A percentile compares a stretch with the other conserved stretches of the same genome.
These are phyloP conservation scores for Diversispora eburnea DNA, from an alignment of 192 early-diverging fungal species.

Conservation along the genomic window DNA sequence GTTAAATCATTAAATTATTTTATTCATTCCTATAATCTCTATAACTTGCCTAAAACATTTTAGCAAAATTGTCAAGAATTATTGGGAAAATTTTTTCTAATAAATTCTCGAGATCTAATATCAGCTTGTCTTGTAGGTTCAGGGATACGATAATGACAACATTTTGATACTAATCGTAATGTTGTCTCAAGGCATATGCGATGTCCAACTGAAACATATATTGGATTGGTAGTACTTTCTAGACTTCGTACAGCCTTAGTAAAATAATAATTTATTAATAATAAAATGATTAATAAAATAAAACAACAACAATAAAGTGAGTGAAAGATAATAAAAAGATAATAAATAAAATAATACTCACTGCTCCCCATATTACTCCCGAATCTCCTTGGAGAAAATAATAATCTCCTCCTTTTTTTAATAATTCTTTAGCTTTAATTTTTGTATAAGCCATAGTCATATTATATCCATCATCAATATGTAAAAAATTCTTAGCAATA, in stretches of 20 bases:
- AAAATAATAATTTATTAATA: background rate
- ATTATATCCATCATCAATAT: slow-evolving; percentile 59
- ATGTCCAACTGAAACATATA: slow-evolving; percentile 88
- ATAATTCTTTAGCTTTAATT: slow-evolving; percentile 34
- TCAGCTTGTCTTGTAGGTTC: slow-evolving; percentile 94
- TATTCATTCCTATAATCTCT: too few relatives aligned
- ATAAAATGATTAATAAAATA: slow-evolving; percentile 1
- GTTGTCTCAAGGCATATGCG: slow-evolving; percentile 66
- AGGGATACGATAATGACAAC: slow-evolving; percentile 68
- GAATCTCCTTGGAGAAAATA: slow-evolving; percentile 43
- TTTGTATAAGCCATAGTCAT: slow-evolving; percentile 56
- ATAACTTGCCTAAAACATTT: too few relatives aligned
- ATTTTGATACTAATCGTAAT: slow-evolving; percentile 59
- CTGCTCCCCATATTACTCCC: slow-evolving; percentile 47
- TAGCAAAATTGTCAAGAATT: too few relatives aligned
- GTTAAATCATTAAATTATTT: too few relatives aligned
- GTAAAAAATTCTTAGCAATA: slow-evolving; percentile 86
- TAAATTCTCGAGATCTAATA: slow-evolving; percentile 51
- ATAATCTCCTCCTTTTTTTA: slow-evolving; percentile 40
- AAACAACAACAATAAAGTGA: background rate
- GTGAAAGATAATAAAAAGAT: background rate
- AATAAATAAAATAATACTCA: slow-evolving; percentile 7
- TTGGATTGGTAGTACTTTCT: slow-evolving; percentile 61
- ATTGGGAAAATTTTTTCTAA: slow-evolving; percentile 31
- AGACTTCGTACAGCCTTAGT: slow-evolving; percentile 47